phyloP scores from a whole-genome alignment of 2,329 filamentous ascomycete species.

The Botrytis deweyae region DNA sequence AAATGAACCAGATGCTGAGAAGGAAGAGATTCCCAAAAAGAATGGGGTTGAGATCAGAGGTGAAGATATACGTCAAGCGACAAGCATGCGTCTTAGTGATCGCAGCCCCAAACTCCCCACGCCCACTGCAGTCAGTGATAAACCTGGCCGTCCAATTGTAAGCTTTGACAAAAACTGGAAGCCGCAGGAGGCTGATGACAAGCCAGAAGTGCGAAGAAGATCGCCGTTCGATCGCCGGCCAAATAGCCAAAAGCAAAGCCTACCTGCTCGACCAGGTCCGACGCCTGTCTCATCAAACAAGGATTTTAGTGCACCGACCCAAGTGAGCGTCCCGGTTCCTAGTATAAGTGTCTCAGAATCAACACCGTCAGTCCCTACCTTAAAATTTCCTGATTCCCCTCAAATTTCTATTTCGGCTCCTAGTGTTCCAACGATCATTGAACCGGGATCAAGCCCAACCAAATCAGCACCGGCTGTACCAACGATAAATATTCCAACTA shows the following conservation, averaged over 20 bases:
- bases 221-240: constrained; percentile 34
- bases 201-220: constrained; percentile 50
- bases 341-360: constrained; percentile 30
- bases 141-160: constrained; percentile 88
- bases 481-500: constrained; percentile 35
- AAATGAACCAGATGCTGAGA: constrained; percentile 36
- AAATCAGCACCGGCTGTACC: constrained; percentile 31
- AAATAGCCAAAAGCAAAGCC: constrained; percentile 32
- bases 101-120: constrained; percentile 84
- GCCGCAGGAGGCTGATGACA: constrained; percentile 64
- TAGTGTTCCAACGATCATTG: constrained; percentile 33
- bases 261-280: constrained; percentile 34
- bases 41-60: constrained; percentile 80
- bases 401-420: constrained; percentile 33
- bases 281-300: constrained; percentile 40
- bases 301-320: constrained; percentile 44
- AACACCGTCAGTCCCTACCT: constrained; percentile 35
- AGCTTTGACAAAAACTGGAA: constrained; percentile 90
- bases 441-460: constrained; percentile 39
- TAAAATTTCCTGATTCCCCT: constrained; percentile 38
- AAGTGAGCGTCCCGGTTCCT: constrained; percentile 46
- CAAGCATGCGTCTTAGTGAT: constrained; percentile 83
- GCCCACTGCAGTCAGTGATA: constrained; percentile 88
- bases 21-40: constrained; percentile 48
- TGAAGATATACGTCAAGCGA: constrained; percentile 86